Conservation (phyloP, 495 filamentous ascomycete genomes). For the Cairneyella variabilis region DNA sequence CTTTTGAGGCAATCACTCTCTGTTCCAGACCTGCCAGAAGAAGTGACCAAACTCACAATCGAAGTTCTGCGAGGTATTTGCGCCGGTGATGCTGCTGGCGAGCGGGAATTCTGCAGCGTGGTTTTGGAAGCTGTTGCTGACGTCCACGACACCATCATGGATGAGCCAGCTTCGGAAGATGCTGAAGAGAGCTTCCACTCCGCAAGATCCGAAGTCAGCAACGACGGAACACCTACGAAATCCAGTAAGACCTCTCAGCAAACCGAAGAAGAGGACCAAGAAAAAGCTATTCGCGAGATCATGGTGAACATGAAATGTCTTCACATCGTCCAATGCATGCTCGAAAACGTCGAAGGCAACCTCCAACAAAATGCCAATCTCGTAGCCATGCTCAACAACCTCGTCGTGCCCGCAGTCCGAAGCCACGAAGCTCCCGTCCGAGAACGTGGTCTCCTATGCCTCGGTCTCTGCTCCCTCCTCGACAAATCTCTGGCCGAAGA, state of each 20-base stretch:
- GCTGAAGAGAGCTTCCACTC: slow-evolving; percentile 87
- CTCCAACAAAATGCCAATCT: slow-evolving; percentile 83
- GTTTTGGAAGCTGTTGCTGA: slow-evolving; percentile 92
- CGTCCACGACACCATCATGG: slow-evolving; percentile 85
- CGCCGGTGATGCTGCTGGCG: slow-evolving; percentile 70
- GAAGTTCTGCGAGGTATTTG: slow-evolving; percentile 79
- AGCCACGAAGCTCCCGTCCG: slow-evolving; percentile 90
- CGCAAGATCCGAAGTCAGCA: slow-evolving; percentile 76
- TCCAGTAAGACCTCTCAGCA: slow-evolving; percentile 36
- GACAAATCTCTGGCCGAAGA: slow-evolving; percentile 89
- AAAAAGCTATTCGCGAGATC: slow-evolving; percentile 81
- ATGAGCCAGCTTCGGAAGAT: slow-evolving; percentile 50
- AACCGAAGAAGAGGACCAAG: slow-evolving; percentile 70
- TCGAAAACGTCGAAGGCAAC: slow-evolving; percentile 81
- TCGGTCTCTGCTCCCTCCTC: slow-evolving; percentile 87
- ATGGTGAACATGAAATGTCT: slow-evolving; percentile 98
- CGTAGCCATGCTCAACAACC: slow-evolving; percentile 92
- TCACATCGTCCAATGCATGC: slow-evolving; percentile 95
- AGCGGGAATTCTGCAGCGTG: slow-evolving; percentile 89
- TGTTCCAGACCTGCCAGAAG: slow-evolving; percentile 83
- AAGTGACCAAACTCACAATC: slow-evolving; percentile 83
- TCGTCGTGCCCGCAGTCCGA: slow-evolving; percentile 90
- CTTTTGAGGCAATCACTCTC: slow-evolving; percentile 81
- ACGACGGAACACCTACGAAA: slow-evolving; percentile 53
- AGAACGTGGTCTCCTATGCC: slow-evolving; percentile 81